Conservation (phyloP, 2,329 filamentous ascomycete species). For the Myriosclerotinia duriaeana region DNA sequence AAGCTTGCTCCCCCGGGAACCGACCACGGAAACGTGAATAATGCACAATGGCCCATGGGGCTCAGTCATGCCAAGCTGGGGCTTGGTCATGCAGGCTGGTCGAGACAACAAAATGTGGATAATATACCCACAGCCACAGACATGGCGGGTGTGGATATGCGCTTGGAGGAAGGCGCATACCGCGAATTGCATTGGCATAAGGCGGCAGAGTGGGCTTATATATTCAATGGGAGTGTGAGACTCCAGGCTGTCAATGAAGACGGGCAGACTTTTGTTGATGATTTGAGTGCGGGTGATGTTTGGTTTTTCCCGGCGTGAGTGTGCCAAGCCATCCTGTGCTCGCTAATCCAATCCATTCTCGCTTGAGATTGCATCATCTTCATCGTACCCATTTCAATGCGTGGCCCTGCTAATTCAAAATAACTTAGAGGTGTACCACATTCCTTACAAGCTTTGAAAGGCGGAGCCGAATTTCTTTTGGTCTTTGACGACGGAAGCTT, state of each 20-base stretch:
- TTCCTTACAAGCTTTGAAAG: slow-evolving; percentile 69
- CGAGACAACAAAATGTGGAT: slow-evolving; percentile 67
- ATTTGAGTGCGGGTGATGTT: slow-evolving; percentile 71
- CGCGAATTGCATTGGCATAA: slow-evolving; percentile 81
- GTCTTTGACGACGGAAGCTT: slow-evolving; percentile 61
- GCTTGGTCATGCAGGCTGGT: slow-evolving; percentile 70
- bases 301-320: slow-evolving; percentile 74
- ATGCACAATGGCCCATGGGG: slow-evolving; percentile 67
- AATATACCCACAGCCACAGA: slow-evolving; percentile 66
- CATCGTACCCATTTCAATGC: not conserved
- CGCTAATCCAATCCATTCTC: not conserved
- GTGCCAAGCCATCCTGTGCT: not conserved
- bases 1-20: slow-evolving; percentile 70
- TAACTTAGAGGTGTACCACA: slow-evolving; percentile 65
- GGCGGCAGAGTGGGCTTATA: slow-evolving; percentile 75
- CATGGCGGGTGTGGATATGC: slow-evolving; percentile 76
- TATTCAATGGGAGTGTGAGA: slow-evolving; percentile 68
- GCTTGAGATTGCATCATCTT: not conserved
- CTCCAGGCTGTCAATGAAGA: slow-evolving; percentile 73
- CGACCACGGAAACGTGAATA: slow-evolving; percentile 67
- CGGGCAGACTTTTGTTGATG: slow-evolving; percentile 74
- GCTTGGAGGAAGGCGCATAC: slow-evolving; percentile 69
- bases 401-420: not conserved
- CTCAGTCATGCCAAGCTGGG: slow-evolving; percentile 47
- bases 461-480: slow-evolving; percentile 64